Conservation (phyloP, 768 basidiomycete species). For the Xanthoconium purpureum region DNA sequence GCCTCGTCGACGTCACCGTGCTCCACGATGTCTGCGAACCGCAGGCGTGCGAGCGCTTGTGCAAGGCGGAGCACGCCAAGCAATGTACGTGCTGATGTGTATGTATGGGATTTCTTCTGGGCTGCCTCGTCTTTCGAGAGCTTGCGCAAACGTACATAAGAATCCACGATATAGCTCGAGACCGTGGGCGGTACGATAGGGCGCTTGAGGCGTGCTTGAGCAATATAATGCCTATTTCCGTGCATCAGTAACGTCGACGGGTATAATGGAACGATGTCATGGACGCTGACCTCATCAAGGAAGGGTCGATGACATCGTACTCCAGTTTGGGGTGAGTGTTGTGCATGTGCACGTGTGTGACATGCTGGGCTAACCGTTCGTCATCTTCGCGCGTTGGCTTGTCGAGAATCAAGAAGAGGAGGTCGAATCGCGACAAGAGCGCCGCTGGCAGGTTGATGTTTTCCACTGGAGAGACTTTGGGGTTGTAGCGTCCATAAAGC, state of each 20-base stretch:
- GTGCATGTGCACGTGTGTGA: slow-evolving; percentile 98
- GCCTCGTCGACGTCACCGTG: slow-evolving; percentile 94
- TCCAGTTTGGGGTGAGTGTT: slow-evolving; percentile 84
- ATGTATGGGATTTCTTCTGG: slow-evolving; percentile 84
- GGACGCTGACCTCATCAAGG: slow-evolving; percentile 72
- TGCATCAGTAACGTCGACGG: slow-evolving; percentile 1
- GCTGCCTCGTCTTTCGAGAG: slow-evolving; percentile 87
- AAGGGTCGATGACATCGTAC: slow-evolving; percentile 79
- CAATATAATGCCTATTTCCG: slow-evolving; percentile 82
- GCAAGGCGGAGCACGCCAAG: slow-evolving; percentile 92
- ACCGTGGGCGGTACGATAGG: slow-evolving; percentile 88
- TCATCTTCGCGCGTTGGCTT: slow-evolving; percentile 94
- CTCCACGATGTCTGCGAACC: slow-evolving; percentile 77
- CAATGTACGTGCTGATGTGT: slow-evolving; percentile 94
- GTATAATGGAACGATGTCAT: neutral
- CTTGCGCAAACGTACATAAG: slow-evolving; percentile 94
- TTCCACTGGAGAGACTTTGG: slow-evolving; percentile 95
- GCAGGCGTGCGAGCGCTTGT: slow-evolving; percentile 90
- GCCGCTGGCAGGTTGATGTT: slow-evolving; percentile 99
- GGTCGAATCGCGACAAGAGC: slow-evolving; percentile 91
- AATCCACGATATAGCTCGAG: slow-evolving; percentile 90
- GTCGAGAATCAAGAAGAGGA: slow-evolving; percentile 95
- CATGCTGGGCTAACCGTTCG: slow-evolving; percentile 93
- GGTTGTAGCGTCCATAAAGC: slow-evolving; percentile 95
- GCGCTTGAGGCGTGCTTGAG: slow-evolving; percentile 80